A percentile compares a stretch with the other conserved stretches of the same genome.
phyloP scores from a whole-genome alignment of 1,284 basidiomycete species.

The Austroboletus rostrupii region DNA sequence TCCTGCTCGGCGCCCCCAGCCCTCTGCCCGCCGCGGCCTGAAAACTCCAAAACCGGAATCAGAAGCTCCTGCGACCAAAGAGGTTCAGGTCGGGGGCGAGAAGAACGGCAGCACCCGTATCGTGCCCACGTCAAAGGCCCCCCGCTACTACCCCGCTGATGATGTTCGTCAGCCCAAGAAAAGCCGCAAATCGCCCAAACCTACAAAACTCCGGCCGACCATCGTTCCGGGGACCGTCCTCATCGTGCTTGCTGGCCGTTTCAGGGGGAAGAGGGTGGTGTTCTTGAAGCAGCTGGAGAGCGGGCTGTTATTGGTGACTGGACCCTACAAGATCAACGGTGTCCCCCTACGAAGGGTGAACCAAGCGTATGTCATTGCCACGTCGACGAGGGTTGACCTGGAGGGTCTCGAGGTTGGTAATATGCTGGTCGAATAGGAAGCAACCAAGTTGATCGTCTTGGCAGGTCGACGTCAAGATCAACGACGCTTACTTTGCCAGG shows the following conservation, averaged over 20 bases:
- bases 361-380: conserved; percentile 99
- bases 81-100: conserved; percentile 84
- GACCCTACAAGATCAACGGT: conserved; percentile 98
- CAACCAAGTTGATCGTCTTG: conserved; percentile 12
- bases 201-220: conserved; percentile 76
- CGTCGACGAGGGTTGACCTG: conserved; percentile 93
- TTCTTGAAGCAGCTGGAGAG: conserved; percentile 96
- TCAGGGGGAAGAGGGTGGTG: conserved; percentile 97
- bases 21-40: conserved; percentile 77
- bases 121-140: conserved; percentile 83
- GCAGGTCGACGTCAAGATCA: conserved; percentile 84
- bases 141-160: conserved; percentile 96
- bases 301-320: conserved; percentile 93
- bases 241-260: conserved; percentile 96
- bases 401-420: conserved; percentile 63
- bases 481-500: conserved; percentile 95
- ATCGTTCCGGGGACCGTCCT: conserved; percentile 96
- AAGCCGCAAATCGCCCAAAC: conserved; percentile 82
- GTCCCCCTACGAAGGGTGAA: conserved; percentile 97
- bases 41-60: conserved; percentile 77
- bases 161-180: conserved; percentile 90
- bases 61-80: conserved; percentile 60
- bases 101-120: conserved; percentile 91
- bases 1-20: conserved; percentile 74
- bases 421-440: background rate